Base-by-base conservation (phyloP, 495 filamentous ascomycete species). In the Gamarada debralockiae region DNA sequence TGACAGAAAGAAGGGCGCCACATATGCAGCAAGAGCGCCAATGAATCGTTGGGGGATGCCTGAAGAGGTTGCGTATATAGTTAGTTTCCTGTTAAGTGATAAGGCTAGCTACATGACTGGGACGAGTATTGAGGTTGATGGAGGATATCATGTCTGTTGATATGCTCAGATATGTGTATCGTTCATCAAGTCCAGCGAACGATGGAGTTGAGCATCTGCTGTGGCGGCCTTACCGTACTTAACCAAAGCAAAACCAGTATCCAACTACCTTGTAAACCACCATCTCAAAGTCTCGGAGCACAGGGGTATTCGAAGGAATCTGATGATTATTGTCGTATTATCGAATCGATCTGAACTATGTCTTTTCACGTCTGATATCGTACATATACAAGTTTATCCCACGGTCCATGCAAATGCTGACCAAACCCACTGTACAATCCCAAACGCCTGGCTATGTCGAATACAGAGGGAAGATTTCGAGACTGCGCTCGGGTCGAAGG, bases 401-500 rank as follows among this genome's bases (percentile, higher is more conserved):
- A 44, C 23, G 29, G 51, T 31, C 52, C 27, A 57, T 59, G 56
- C 33, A 63, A 57, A 60, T 62, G 56, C 48, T 31, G 48, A 45
- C 37, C 55, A 47, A 23, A 47, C 24, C 45, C 55, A 44, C 21
- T 56, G 59, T 52, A 63, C 50, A 63, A 47, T 27, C 52, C 57
- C 54, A 55, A 64, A 64, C 61, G 54, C 61, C 61, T 50, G 51
- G 61, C 61, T 64, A 64, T 64, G 61, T 56, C 55, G 43, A 63
- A 61, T 57, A 58, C 55, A 64, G 61, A 64, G 61, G 55, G 61
- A 64, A 64, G 61, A 64, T 63, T 60, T 60, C 42, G 46, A 53
- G 43, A 43, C 38, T 48, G 38, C 45, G 56, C 50, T 53, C 42
- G 46, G 47, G 46, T 54, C 46, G 47, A 33, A 41, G 20, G 27